Percentiles rank a stretch among this genome's conserved stretches.
phyloP scores from a whole-genome alignment of 768 basidiomycete genomes.

The Serendipita vermifera region DNA sequence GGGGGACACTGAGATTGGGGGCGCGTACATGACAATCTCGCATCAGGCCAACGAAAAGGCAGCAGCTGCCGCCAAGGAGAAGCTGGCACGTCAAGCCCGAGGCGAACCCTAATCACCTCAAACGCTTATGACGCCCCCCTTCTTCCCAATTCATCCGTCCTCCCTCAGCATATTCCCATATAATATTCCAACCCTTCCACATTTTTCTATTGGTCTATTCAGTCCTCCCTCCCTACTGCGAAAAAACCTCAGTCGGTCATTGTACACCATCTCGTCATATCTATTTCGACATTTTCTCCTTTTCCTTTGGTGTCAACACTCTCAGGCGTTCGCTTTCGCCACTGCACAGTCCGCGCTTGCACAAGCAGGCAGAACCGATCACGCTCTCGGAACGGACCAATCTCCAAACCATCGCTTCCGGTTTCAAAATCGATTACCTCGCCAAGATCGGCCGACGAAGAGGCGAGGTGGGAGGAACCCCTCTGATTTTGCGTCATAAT shows the following conservation, averaged over 20 bases:
- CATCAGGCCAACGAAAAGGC: conserved; percentile 53
- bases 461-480: neutral
- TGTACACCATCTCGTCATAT: neutral
- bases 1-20: conserved; percentile 56
- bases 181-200: neutral
- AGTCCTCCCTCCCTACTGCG: neutral
- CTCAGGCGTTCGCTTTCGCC: neutral
- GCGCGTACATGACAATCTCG: conserved; percentile 78
- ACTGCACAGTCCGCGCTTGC: neutral
- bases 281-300: neutral
- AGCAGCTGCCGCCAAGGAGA: conserved; percentile 4
- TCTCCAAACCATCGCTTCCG: neutral
- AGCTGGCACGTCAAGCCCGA: neutral
- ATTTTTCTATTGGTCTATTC: neutral
- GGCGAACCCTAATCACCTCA: neutral
- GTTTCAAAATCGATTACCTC: neutral
- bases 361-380: neutral
- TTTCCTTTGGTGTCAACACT: neutral
- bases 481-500: too few relatives aligned
- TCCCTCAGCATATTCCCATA: neutral
- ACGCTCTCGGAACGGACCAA: neutral
- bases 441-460: neutral
- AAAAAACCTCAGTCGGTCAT: too few relatives aligned
- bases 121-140: neutral
- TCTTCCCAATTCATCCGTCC: neutral